phyloP scores from a whole-genome alignment of 2,329 filamentous ascomycete species.

The Falciphora oryzae region DNA sequence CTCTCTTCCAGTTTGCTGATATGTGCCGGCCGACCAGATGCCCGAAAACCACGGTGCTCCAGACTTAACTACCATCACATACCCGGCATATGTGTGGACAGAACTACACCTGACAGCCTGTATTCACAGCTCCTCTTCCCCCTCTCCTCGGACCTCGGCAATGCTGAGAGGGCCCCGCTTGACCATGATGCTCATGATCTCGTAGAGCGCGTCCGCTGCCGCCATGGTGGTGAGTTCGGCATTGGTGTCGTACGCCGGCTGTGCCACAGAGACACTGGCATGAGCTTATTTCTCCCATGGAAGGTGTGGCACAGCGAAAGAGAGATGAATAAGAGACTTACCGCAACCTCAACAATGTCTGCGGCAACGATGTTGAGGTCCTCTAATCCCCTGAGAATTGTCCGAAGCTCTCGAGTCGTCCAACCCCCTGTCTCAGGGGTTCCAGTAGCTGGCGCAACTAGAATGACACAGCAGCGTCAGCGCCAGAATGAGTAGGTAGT shows the following conservation, averaged over 20 bases:
- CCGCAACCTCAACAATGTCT: conserved; percentile 68
- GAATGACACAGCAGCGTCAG: neutral
- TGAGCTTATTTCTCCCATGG: conserved; percentile 8
- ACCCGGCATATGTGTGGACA: neutral
- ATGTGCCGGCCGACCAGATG: neutral
- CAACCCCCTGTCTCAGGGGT: conserved; percentile 73
- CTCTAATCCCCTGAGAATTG: conserved; percentile 64
- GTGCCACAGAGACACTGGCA: neutral
- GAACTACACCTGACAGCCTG: neutral
- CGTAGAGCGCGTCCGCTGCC: conserved; percentile 64
- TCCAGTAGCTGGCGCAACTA: conserved; percentile 65
- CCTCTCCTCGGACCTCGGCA: conserved; percentile 11
- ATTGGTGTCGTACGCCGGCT: conserved; percentile 66
- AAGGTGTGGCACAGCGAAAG: neutral
- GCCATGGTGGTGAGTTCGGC: conserved; percentile 71
- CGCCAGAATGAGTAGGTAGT: neutral
- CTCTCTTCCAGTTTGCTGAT: neutral
- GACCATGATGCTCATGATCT: conserved; percentile 78
- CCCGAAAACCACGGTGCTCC: neutral
- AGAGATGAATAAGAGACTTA: conserved; percentile 21
- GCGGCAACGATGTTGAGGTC: conserved; percentile 63
- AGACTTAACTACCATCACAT: neutral
- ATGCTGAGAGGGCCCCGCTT: conserved; percentile 66
- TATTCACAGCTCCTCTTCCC: neutral
- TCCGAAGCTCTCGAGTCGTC: conserved; percentile 67